Evolutionary conservation across 2,329 filamentous ascomycete species (phyloP).

Genomic region (Ophiostoma sp.): DNA sequence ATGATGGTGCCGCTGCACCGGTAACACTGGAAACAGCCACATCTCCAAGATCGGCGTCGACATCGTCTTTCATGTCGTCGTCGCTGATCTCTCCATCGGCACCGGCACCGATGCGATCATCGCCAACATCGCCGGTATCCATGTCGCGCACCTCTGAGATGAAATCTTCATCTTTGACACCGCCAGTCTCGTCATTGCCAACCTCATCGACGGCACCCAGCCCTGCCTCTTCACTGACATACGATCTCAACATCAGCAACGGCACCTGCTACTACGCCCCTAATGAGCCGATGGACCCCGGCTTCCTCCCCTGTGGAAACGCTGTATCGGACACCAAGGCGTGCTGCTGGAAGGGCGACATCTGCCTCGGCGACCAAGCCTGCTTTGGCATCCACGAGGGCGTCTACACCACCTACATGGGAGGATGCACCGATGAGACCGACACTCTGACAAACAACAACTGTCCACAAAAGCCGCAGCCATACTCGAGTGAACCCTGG

Average conservation of each 20-base stretch:
- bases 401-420: slow-evolving; percentile 36
- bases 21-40: no score
- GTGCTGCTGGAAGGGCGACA: slow-evolving; percentile 27
- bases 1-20: no score
- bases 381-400: slow-evolving; percentile 28
- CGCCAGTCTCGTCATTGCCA: background rate
- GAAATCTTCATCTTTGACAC: background rate
- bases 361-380: slow-evolving; percentile 24
- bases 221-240: background rate
- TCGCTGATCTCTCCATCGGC: no score
- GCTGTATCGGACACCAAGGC: slow-evolving; percentile 19
- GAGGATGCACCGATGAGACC: slow-evolving; percentile 35
- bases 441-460: slow-evolving; percentile 17
- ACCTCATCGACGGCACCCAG: background rate
- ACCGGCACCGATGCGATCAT: no score
- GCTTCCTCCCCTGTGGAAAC: slow-evolving; percentile 29
- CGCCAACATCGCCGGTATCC: background rate
- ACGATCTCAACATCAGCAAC: slow-evolving; percentile 25
- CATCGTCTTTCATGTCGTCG: no score
- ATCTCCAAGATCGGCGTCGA: no score
- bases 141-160: no score
- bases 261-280: slow-evolving; percentile 25
- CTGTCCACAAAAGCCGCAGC: slow-evolving; percentile 34
- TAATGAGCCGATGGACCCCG: slow-evolving; percentile 15
- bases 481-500: slow-evolving; percentile 31